These are phyloP conservation scores for Boletus pseudo-olivaceus DNA, from an alignment of 768 basidiomycete genomes.

Conservation along the genomic window DNA sequence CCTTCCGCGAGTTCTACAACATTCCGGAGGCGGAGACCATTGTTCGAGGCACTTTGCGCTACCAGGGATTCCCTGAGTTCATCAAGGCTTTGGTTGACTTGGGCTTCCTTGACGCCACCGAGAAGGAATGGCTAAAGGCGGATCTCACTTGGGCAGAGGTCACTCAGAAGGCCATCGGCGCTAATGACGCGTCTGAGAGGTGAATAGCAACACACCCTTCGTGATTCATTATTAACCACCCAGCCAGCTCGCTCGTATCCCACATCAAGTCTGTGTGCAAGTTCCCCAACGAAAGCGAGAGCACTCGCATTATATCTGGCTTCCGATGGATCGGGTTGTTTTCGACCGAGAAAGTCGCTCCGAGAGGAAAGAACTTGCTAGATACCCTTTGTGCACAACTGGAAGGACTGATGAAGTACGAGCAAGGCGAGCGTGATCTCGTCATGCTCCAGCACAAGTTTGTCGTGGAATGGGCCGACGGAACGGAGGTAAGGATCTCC, in stretches of 20 bases:
- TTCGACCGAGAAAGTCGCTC: constrained; percentile 58
- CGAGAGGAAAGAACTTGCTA: constrained; percentile 74
- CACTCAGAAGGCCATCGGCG: constrained; percentile 69
- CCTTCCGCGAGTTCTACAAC: constrained; percentile 87
- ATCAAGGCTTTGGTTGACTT: constrained; percentile 82
- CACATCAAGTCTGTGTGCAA: constrained; percentile 66
- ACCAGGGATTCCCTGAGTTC: constrained; percentile 96
- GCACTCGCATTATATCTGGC: constrained; percentile 79
- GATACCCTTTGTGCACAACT: constrained; percentile 91
- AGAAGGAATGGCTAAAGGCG: constrained; percentile 74
- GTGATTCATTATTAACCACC: constrained; percentile 1
- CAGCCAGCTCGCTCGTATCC: constrained; percentile 61
- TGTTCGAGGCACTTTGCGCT: constrained; percentile 89
- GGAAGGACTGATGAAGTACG: constrained; percentile 91
- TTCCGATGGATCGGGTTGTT: constrained; percentile 93
- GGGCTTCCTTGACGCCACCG: constrained; percentile 76
- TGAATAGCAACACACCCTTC: constrained; percentile 27
- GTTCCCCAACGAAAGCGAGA: constrained; percentile 72
- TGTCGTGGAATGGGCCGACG: constrained; percentile 84
- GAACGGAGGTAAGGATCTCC: constrained; percentile 49
- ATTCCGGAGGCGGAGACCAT: constrained; percentile 94
- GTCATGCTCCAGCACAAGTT: constrained; percentile 99
- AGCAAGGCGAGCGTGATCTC: constrained; percentile 85
- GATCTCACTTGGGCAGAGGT: constrained; percentile 82
- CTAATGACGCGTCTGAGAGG: constrained; percentile 67